A percentile compares a stretch with the other conserved stretches of the same genome.
Conservation (phyloP, 164 flowering plant species). For the Buxus sempervirens region DNA sequence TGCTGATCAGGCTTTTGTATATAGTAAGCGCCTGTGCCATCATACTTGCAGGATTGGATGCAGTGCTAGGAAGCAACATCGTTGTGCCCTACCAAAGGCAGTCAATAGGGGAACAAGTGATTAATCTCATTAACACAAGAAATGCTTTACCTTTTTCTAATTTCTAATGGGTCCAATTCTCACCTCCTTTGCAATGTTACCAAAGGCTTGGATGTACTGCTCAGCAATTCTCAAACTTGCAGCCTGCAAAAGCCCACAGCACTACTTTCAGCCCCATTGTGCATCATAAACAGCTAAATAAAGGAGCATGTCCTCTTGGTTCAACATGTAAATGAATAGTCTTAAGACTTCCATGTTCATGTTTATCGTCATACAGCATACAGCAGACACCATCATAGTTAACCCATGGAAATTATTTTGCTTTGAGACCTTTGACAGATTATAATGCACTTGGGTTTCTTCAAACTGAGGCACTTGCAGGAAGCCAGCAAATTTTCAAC, state of each 20-base stretch:
- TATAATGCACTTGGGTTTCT: not conserved
- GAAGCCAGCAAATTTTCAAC: not conserved
- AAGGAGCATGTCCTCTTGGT: not conserved
- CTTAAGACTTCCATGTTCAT: too few relatives aligned
- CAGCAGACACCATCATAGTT: not conserved
- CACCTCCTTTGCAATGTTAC: slow-evolving; percentile 87
- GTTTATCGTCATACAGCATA: too few relatives aligned
- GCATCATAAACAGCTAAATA: not conserved
- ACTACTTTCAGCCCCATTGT: slow-evolving; percentile 6
- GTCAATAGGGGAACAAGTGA: not conserved
- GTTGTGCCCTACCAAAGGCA: slow-evolving; percentile 57
- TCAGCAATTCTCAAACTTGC: slow-evolving; percentile 85
- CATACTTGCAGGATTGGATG: slow-evolving; percentile 58
- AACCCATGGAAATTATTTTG: not conserved
- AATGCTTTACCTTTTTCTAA: not conserved
- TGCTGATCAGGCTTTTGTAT: slow-evolving; percentile 55
- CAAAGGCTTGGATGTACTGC: slow-evolving; percentile 77
- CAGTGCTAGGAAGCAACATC: slow-evolving; percentile 63
- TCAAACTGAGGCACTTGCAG: not conserved
- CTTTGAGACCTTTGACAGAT: not conserved
- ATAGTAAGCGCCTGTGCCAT: slow-evolving; percentile 59
- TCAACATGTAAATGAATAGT: not conserved
- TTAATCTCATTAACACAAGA: not conserved
- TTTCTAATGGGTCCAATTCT: not conserved
- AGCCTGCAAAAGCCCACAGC: slow-evolving; percentile 51